phyloP scores from a whole-genome alignment of 192 early-diverging fungal genomes.

The Pilaira anomala region DNA sequence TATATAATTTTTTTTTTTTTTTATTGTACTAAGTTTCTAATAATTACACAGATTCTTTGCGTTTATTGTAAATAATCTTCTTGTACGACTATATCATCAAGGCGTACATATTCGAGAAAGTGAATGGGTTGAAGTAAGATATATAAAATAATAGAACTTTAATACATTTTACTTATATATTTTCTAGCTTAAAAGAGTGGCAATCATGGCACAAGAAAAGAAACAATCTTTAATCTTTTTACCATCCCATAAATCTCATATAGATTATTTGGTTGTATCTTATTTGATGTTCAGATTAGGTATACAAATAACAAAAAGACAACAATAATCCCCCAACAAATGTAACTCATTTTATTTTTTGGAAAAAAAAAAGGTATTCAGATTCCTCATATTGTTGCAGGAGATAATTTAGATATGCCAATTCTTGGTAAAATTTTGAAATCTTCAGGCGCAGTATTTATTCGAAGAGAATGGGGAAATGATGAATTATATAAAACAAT shows the following conservation, averaged over 20 bases:
- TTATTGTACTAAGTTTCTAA: background rate
- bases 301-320: too few relatives aligned
- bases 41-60: slow-evolving; percentile 56
- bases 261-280: slow-evolving; percentile 80
- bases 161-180: background rate
- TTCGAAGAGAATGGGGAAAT: slow-evolving; percentile 74
- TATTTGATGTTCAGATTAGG: slow-evolving; percentile 80
- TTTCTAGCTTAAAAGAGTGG: slow-evolving; percentile 50
- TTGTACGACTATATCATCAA: slow-evolving; percentile 80
- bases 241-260: slow-evolving; percentile 84
- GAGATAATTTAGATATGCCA: slow-evolving; percentile 81
- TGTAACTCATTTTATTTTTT: background rate
- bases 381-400: slow-evolving; percentile 78
- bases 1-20: background rate
- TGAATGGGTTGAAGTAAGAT: slow-evolving; percentile 66
- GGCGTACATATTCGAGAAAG: slow-evolving; percentile 79
- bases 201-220: slow-evolving; percentile 54
- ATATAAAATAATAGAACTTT: background rate
- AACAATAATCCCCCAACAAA: background rate
- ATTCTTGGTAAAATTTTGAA: slow-evolving; percentile 64
- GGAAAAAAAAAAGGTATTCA: slow-evolving; percentile 21
- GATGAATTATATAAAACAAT: slow-evolving; percentile 70
- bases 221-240: slow-evolving; percentile 73
- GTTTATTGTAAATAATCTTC: slow-evolving; percentile 68
- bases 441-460: slow-evolving; percentile 74